Evolutionary conservation across 306 rosid genomes (phyloP), one percentile per base, ranked within the genome.

Genomic region (Cicer judaicum): DNA sequence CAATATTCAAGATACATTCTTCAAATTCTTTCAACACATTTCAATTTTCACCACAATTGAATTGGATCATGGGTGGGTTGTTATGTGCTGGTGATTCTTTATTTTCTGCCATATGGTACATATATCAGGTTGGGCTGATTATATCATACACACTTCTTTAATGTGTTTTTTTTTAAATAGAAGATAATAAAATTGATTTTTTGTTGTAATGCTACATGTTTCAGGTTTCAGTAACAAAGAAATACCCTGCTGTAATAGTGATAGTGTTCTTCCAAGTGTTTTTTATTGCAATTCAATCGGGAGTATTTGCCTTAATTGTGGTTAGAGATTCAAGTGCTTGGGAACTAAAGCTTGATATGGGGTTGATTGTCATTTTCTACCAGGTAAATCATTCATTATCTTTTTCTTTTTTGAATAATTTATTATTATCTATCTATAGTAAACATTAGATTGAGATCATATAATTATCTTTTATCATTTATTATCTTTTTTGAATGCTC

Each of bases 41-140:
- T 48, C 68, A 68, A 61, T 65, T 41, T 56, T 72, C 73, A 18
- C 49, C 82, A 56, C 65, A 79, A 8, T 46, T 14, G 2, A 75
- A 65, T 12, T 83, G 86, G 86, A 70, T 79, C 41, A 43, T 83
- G 64, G 86, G 86, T 48, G 86, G 81, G 19, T 64, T 83, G 10
- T 70, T 24, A n/a, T 72, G 76, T 70, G 79, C 77, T 54, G 49
- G 43, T 0, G 82, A 79, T 36, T 60, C 81, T 42, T 47, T 87
- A 1, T 3, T 61, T 18, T 5, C 21, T 70, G 80, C 88, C 10
- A 38, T 80, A 8, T 82, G 83, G 87, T 84, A 79, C 70, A 74
- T 84, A 69, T 76, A 71, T 72, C 88, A 85, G 86, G 84, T 85
- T 72, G 12, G 46, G 3, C 42, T 54, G 38, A 53, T 36, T 24